phyloP scores from a whole-genome alignment of 805 yeast genomes.

The Scheffersomyces coipomensis region DNA sequence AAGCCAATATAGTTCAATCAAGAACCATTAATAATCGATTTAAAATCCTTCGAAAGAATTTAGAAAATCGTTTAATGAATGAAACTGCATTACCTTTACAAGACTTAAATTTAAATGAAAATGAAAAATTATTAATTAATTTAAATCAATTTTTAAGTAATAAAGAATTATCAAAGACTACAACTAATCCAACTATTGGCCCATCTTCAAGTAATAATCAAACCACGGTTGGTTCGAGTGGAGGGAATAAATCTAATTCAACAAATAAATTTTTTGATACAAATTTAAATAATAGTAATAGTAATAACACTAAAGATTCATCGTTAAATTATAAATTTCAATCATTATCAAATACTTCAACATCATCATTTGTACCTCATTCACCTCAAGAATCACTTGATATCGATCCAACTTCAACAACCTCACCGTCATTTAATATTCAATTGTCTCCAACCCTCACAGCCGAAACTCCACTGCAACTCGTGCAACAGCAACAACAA shows the following conservation, averaged over 20 bases:
- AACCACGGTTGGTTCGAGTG: too few species aligned
- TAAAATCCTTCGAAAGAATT: conserved; percentile 16
- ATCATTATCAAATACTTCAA: neutral
- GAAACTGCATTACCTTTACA: conserved; percentile 4
- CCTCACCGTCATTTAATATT: neutral
- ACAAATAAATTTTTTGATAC: too few species aligned
- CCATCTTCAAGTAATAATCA: too few species aligned
- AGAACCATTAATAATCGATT: conserved; percentile 25
- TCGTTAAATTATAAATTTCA: too few species aligned
- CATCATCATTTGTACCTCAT: too few species aligned
- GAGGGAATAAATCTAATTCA: too few species aligned
- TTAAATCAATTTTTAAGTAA: conserved; percentile 12
- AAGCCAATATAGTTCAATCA: conserved; percentile 19
- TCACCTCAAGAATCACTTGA: neutral
- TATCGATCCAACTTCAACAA: neutral
- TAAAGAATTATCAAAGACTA: conserved; percentile 8
- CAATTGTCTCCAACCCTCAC: neutral
- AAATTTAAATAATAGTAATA: too few species aligned
- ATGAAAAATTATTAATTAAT: conserved; percentile 15
- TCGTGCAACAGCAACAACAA: neutral
- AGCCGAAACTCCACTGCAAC: neutral
- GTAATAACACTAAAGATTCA: too few species aligned
- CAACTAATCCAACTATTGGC: conserved; percentile 5
- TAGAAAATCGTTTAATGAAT: conserved; percentile 12
- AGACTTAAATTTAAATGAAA: conserved; percentile 16